Percentiles rank a stretch among this genome's conserved stretches.
Evolutionary conservation across 768 basidiomycete species (phyloP).

Genomic region (Antrodiella citrinella): DNA sequence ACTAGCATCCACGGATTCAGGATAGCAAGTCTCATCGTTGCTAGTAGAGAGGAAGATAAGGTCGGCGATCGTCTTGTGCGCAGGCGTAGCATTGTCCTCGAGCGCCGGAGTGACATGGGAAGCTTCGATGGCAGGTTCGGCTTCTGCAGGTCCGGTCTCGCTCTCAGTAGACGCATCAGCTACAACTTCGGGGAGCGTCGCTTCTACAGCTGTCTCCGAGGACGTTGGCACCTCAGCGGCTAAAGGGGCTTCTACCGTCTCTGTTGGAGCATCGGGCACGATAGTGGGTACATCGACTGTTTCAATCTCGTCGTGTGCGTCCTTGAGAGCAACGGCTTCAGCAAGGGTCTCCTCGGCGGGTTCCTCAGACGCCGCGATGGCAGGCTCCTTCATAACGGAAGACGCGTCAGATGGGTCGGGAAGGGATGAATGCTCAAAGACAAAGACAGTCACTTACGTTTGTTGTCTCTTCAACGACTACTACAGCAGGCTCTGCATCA

Average conservation of each 20-base stretch:
- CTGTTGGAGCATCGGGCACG: too few relatives aligned
- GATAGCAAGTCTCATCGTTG: neutral
- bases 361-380: neutral
- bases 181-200: neutral
- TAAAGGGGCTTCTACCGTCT: too few relatives aligned
- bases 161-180: neutral
- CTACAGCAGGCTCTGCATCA: neutral
- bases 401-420: neutral
- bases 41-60: neutral
- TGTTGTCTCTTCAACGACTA: neutral
- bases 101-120: neutral
- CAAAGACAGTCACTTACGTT: neutral
- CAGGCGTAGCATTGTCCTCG: conserved; percentile 2
- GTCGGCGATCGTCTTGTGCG: neutral
- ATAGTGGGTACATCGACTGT: neutral
- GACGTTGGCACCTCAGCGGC: too few relatives aligned
- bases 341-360: neutral
- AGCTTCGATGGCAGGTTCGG: neutral
- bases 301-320: neutral
- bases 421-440: neutral
- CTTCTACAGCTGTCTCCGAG: neutral
- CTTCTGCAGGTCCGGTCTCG: neutral
- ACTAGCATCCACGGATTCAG: neutral
- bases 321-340: neutral
- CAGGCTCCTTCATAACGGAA: neutral